Conservation (phyloP, 78 protist species). For the Bigelowiella natans region DNA sequence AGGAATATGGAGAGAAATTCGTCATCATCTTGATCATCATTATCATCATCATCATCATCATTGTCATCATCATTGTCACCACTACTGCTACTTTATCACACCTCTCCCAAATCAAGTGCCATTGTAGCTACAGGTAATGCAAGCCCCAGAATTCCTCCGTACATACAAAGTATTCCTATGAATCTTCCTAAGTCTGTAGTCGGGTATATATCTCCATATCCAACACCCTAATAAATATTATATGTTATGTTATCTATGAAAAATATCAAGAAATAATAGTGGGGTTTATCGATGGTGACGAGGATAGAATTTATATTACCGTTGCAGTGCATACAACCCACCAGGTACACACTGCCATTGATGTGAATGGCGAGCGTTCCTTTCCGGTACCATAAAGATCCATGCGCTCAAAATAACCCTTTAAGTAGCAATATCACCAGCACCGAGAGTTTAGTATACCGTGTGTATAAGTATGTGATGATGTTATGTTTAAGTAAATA, state of each 20-base stretch:
- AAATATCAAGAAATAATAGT: no score
- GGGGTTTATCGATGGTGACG: no score
- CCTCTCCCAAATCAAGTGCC: not conserved
- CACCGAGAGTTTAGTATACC: not conserved
- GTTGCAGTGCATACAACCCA: not conserved
- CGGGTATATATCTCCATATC: not conserved
- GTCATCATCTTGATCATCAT: no score
- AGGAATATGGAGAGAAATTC: no score
- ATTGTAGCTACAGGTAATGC: not conserved
- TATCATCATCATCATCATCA: no score
- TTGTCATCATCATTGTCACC: no score
- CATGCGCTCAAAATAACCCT: not conserved
- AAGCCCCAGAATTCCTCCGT: not conserved
- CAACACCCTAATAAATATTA: not conserved
- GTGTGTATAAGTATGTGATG: not conserved
- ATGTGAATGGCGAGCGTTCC: not conserved
- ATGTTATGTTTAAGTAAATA: not conserved
- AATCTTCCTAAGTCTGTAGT: not conserved
- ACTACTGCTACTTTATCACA: no score
- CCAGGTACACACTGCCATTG: not conserved
- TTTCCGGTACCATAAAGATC: not conserved
- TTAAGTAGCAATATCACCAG: not conserved
- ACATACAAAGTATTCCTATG: not conserved
- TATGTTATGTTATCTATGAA: no score
- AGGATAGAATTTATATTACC: no score